Conservation (phyloP, 352 stramenopile genomes). For the Pythium coloratum region DNA sequence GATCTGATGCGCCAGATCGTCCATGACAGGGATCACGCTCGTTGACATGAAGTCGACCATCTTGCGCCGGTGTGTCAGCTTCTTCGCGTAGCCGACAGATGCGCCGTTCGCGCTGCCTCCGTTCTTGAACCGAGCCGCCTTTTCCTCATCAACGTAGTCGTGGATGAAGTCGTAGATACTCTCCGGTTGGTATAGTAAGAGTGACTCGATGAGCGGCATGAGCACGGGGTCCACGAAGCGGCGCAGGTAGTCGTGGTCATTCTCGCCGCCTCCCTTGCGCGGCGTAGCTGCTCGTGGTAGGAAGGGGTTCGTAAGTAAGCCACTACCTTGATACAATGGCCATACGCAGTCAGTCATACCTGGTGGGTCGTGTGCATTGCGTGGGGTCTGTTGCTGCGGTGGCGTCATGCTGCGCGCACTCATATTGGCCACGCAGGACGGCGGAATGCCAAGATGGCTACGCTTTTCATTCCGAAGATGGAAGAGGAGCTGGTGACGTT, state of each 20-base stretch:
- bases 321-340: neutral
- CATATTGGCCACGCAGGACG: conserved; percentile 7
- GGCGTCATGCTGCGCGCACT: conserved; percentile 13
- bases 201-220: conserved; percentile 79
- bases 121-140: conserved; percentile 39
- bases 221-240: conserved; percentile 76
- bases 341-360: neutral
- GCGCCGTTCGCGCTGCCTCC: conserved; percentile 12
- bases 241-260: conserved; percentile 81
- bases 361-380: conserved; percentile 7
- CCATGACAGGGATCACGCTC: conserved; percentile 83
- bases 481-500: conserved; percentile 1
- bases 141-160: conserved; percentile 72
- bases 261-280: conserved; percentile 38
- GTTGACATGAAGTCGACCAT: conserved; percentile 88
- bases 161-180: conserved; percentile 84
- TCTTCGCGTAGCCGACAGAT: conserved; percentile 60
- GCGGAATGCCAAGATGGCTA: conserved; percentile 19
- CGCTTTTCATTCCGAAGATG: conserved; percentile 10
- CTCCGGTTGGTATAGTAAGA: conserved; percentile 77
- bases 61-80: conserved; percentile 64
- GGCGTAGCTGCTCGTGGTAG: conserved; percentile 9
- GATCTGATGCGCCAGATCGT: conserved; percentile 81
- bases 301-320: neutral
- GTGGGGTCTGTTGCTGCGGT: neutral